Conservation (phyloP, 768 basidiomycete species). For the Rhodotorula paludigena region DNA sequence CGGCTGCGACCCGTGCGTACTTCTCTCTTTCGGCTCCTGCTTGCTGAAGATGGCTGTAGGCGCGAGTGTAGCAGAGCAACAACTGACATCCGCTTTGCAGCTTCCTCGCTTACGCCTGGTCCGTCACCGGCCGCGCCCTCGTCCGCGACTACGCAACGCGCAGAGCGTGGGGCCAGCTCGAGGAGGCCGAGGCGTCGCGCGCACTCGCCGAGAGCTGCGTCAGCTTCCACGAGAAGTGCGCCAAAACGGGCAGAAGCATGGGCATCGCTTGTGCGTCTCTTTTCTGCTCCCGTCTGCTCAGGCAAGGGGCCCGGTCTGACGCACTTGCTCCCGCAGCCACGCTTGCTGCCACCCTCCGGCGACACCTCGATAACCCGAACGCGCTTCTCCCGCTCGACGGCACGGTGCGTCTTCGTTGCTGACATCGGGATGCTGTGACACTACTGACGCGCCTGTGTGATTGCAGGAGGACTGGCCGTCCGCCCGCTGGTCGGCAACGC, state of each 20-base stretch:
- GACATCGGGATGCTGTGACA: no score
- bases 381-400: slow-evolving; percentile 25
- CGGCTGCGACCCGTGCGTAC: slow-evolving; percentile 30
- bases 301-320: background rate
- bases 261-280: slow-evolving; percentile 15
- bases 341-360: slow-evolving; percentile 2
- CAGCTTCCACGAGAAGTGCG: slow-evolving; percentile 18
- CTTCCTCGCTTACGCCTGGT: slow-evolving; percentile 33
- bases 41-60: background rate
- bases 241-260: background rate
- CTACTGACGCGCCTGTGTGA: background rate
- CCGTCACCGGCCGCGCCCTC: slow-evolving; percentile 26
- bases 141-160: slow-evolving; percentile 32
- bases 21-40: background rate
- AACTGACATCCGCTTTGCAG: background rate
- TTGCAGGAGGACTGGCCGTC: background rate
- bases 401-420: slow-evolving; percentile 1
- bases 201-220: slow-evolving; percentile 29
- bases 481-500: no score
- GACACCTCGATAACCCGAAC: slow-evolving; percentile 24
- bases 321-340: background rate
- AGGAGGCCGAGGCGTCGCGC: slow-evolving; percentile 1
- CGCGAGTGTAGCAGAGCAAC: no score
- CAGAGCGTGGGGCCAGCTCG: slow-evolving; percentile 17
- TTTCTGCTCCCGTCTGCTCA: background rate